Base-by-base conservation (phyloP, 129 eudicot genomes). In the Pseudognaphalium luteoalbum region DNA sequence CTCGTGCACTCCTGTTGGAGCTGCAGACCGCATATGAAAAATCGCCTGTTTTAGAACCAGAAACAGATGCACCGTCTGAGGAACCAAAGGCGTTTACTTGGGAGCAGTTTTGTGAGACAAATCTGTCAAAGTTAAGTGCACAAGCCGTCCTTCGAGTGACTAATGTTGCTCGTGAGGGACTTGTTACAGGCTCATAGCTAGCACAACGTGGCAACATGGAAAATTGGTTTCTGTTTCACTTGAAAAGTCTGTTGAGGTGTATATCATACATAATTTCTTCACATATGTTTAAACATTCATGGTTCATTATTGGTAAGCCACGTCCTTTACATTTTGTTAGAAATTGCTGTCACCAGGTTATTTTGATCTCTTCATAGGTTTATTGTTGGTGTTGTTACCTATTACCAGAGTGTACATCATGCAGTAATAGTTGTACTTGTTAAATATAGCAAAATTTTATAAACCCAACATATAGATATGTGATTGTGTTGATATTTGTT, bases 141-240 rank as follows among this genome's bases (percentile, higher is more conserved):
- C 97, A 89, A 82, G 92, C 96, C 11, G 97, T 91, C 16, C 83
- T 91, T 67, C 97, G 97, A 52, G 97, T 87, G 56, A 89, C 97
- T 51, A 83, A 64, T 68, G 34, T 72, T 70, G 65, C 84, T 2
- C 87, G 83, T 10, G 95, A 88, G 74, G 85, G 85, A 50, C 70
- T 66, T 72, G 86, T 78, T 79, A 47, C 72, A 21, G 85, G 90
- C 71, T 83, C 86, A 39, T 91, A 91, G 77, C 81, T 91, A 91
- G 77, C 83, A 67, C 66, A 3, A 50, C 16, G 59, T 4, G 59
- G 59, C 17, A 6, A 17, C 59, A 10, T 52, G 21, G 2, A 52
- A 52, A n/a, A 52, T 25, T 52, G 59, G 19, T 52, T 52, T 7
- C 7, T 52, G n/a, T 6, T 2, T 52, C 59, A 51, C 57, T 17